A percentile compares a stretch with the other conserved stretches of the same genome.
phyloP scores from a whole-genome alignment of 2,329 filamentous ascomycete genomes.

The Fusarium sororula region DNA sequence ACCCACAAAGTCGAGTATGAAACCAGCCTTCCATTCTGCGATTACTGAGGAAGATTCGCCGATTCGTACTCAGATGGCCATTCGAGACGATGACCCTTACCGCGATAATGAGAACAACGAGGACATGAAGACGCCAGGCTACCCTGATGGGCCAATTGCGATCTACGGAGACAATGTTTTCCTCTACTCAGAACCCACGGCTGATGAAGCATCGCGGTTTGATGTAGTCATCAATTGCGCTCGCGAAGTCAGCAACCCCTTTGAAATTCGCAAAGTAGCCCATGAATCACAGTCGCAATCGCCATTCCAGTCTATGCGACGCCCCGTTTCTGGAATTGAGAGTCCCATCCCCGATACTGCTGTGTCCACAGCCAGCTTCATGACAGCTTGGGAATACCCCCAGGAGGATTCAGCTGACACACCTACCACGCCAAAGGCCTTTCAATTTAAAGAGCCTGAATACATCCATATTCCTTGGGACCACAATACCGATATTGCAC shows the following conservation, averaged over 20 bases:
- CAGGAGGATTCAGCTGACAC: conserved; percentile 54
- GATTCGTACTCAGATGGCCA: conserved; percentile 70
- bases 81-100: conserved; percentile 64
- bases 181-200: conserved; percentile 81
- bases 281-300: conserved; percentile 45
- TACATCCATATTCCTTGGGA: conserved; percentile 92
- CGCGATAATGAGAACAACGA: conserved; percentile 77
- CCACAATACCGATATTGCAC: conserved; percentile 86
- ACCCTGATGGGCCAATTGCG: conserved; percentile 82
- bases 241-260: conserved; percentile 82
- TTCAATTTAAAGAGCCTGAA: conserved; percentile 67
- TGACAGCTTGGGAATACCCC: conserved; percentile 69
- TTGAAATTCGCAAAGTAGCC: conserved; percentile 52
- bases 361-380: conserved; percentile 65
- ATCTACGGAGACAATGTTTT: conserved; percentile 83
- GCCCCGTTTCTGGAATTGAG: conserved; percentile 46
- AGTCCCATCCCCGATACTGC: conserved; percentile 64
- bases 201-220: conserved; percentile 78
- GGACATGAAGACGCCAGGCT: conserved; percentile 82
- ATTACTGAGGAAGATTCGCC: conserved; percentile 67
- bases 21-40: conserved; percentile 50
- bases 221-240: conserved; percentile 89
- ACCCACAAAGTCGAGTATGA: conserved; percentile 57
- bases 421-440: conserved; percentile 65
- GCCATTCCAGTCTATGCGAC: conserved; percentile 43